phyloP scores from a whole-genome alignment of 192 early-diverging fungal genomes.

The Rhizoclosmatium globosum region DNA sequence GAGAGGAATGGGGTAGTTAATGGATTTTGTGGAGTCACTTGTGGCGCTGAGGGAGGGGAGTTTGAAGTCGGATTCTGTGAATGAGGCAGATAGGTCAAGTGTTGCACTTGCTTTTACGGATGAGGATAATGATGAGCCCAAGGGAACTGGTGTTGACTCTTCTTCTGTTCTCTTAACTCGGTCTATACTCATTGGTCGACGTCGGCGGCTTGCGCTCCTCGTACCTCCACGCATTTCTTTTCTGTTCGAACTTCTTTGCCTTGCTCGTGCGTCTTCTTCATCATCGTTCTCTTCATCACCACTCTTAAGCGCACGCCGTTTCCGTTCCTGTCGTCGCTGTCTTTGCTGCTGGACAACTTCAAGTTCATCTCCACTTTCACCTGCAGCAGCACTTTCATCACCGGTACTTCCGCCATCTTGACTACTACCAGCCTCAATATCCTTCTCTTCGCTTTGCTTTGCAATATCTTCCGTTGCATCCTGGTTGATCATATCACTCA shows the following conservation, averaged over 20 bases:
- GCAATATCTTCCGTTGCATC: background rate
- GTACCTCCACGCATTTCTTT: background rate
- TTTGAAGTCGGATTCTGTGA: background rate
- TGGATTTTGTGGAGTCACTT: too few species aligned
- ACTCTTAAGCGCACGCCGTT: background rate
- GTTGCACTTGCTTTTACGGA: background rate
- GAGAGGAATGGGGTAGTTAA: too few species aligned
- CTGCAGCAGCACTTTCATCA: conserved; percentile 18
- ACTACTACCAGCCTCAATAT: background rate
- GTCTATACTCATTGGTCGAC: too few species aligned
- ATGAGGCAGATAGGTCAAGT: background rate
- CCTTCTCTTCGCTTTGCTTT: background rate
- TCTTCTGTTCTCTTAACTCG: background rate
- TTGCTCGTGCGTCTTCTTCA: background rate
- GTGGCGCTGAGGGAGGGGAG: background rate
- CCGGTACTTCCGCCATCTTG: background rate
- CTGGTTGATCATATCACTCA: too few species aligned
- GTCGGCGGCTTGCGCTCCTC: background rate
- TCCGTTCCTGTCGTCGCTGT: background rate
- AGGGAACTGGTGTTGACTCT: background rate
- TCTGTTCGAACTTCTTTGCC: background rate
- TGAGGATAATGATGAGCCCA: background rate
- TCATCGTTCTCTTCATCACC: background rate
- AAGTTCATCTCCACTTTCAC: background rate
- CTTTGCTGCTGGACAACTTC: background rate